Evolutionary conservation across 1,284 basidiomycete genomes (phyloP), one percentile per base, ranked within the genome.

Genomic region (Tetrapyrgos nigripes): DNA sequence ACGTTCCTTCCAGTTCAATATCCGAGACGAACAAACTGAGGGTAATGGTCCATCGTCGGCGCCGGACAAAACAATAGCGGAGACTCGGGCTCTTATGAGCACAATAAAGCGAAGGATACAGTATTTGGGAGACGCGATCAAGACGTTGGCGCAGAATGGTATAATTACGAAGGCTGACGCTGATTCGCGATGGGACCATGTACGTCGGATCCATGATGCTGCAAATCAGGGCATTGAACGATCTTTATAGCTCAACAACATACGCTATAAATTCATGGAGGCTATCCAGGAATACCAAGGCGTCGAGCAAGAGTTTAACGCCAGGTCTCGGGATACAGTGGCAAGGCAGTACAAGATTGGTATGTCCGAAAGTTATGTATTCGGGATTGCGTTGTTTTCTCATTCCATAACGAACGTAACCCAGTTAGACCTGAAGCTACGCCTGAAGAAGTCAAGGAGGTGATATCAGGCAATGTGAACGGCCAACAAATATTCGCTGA

Each of bases 341-440:
- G 94, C 94, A 78, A 84, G 96, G 58, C 96, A 98, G 74, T 90
- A 93, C 78, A 88, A 83, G 72, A 97, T 97, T 59, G 91, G 91
- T 87, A 58, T 40, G 21, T 4, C 11, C 11, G 3, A 17, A 14
- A n/a, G 53, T 44, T 49, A 40, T 40, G 8, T 13, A 26, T 46
- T 43, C 40, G 40, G 31, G n/a, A 27, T 28, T 21, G 46, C 8
- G 17, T 24, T 60, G 11, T 4, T 11, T n/a, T 23, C 29, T 26
- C 27, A 45, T 52, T 52, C 27, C 31, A 64, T 23, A 54, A 24
- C 28, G 53, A 19, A 55, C 43, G 24, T 11, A 4, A 11, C 21
- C 28, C 57, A 88, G 94, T 96, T 58, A 97, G 97, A 78, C 94
- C 94, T 6, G 88, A 96, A 68, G 95, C 95, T 2, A 91, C 93